Evolutionary conservation across 2,329 filamentous ascomycete species (phyloP).

Genomic region (Chrysosporium queenslandicum): DNA sequence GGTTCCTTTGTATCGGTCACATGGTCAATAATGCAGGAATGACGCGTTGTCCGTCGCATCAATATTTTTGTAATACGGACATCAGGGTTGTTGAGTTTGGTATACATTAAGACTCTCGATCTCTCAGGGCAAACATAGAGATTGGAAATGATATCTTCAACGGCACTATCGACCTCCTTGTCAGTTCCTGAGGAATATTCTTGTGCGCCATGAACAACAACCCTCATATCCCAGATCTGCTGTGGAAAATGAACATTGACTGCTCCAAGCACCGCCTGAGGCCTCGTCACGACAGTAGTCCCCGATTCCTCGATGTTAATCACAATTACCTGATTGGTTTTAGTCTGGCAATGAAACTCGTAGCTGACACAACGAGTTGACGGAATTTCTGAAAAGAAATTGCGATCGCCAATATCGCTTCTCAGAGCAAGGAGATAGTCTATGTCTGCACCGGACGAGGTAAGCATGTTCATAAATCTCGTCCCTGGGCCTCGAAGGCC

Average conservation of each 20-base stretch:
- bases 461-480: constrained; percentile 31
- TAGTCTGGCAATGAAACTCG: constrained; percentile 33
- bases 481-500: constrained; percentile 24
- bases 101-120: constrained; percentile 23
- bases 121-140: constrained; percentile 27
- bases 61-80: constrained; percentile 25
- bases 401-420: constrained; percentile 16
- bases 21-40: constrained; percentile 20
- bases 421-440: constrained; percentile 32
- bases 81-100: constrained; percentile 21
- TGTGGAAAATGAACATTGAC: constrained; percentile 34
- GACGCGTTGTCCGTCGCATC: constrained; percentile 28
- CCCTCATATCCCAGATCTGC: constrained; percentile 33
- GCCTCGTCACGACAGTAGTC: constrained; percentile 22
- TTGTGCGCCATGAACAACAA: constrained; percentile 24
- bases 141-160: constrained; percentile 26
- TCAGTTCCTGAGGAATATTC: constrained; percentile 21
- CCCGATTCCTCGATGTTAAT: constrained; percentile 29
- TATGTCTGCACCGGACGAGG: constrained; percentile 33
- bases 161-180: constrained; percentile 23
- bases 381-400: constrained; percentile 21
- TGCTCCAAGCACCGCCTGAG: constrained; percentile 24
- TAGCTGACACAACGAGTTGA: constrained; percentile 22
- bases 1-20: not conserved
- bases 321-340: constrained; percentile 24